A percentile compares a stretch with the other conserved stretches of the same genome.
These are phyloP conservation scores for Oryza australiensis DNA, from an alignment of 176 grass and related monocot species.

Conservation along the genomic window DNA sequence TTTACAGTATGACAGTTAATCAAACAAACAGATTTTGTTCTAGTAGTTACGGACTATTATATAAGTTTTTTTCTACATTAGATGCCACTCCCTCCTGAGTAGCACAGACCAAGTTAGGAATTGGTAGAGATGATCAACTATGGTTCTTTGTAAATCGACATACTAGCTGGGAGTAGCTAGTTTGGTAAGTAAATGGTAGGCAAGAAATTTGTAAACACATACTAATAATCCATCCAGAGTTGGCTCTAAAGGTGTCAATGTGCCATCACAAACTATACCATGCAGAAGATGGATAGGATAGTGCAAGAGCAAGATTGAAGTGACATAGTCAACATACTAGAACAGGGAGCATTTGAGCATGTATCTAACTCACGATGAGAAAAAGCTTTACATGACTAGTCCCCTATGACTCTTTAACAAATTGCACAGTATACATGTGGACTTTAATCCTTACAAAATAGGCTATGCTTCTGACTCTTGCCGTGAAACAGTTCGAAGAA, in stretches of 20 bases:
- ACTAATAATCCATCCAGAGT: background rate
- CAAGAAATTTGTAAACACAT: conserved; percentile 6
- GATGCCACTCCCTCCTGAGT: conserved; percentile 3
- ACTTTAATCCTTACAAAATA: background rate
- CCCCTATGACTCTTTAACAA: background rate
- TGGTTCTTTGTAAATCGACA: background rate
- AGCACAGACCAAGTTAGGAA: background rate
- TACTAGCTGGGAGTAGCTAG: conserved; percentile 4
- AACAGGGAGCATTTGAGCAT: no score
- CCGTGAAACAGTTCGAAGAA: background rate
- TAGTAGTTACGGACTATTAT: background rate
- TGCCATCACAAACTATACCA: background rate
- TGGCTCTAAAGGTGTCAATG: background rate
- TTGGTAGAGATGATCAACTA: conserved; percentile 9
- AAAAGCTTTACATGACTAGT: background rate
- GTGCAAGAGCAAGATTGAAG: background rate
- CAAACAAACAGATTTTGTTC: background rate
- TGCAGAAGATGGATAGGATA: background rate
- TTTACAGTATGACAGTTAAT: background rate
- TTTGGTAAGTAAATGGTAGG: background rate
- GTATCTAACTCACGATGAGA: background rate
- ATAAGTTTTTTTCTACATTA: conserved; percentile 15
- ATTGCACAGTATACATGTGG: background rate
- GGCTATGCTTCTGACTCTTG: background rate
- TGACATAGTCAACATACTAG: background rate